phyloP scores from a whole-genome alignment of 139 green algal genomes.

The Chlamydomonas eustigma region DNA sequence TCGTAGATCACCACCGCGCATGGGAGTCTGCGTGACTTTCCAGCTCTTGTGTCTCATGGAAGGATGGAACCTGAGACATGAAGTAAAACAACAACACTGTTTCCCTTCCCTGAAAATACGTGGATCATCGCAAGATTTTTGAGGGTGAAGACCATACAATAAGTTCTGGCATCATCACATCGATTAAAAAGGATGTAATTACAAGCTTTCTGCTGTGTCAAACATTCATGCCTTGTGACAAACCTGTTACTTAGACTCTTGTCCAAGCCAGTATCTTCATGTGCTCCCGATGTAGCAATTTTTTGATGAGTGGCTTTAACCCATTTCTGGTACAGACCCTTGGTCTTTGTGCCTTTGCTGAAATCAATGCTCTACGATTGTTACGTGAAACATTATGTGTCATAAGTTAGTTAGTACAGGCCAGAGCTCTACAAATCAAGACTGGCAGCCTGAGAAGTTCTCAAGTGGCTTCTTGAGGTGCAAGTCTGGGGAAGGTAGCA shows the following conservation, averaged over 20 bases:
- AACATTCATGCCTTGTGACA: too few relatives aligned
- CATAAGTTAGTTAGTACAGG: background rate
- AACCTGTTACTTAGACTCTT: constrained; percentile 3
- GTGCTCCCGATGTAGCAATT: constrained; percentile 32
- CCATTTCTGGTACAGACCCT: constrained; percentile 68
- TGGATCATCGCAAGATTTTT: too few relatives aligned
- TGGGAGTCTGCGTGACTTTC: background rate
- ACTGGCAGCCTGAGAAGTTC: too few relatives aligned
- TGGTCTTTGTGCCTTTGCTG: background rate
- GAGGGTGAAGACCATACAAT: too few relatives aligned
- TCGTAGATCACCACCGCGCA: background rate
- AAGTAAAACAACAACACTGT: background rate
- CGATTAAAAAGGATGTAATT: too few relatives aligned
- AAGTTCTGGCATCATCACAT: too few relatives aligned
- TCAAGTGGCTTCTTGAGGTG: too few relatives aligned
- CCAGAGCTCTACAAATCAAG: too few relatives aligned
- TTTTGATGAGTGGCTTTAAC: constrained; percentile 51
- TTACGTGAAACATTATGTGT: background rate
- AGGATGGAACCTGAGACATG: constrained; percentile 3
- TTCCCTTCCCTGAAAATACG: too few relatives aligned
- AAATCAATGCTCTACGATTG: background rate
- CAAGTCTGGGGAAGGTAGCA: too few relatives aligned
- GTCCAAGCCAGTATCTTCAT: constrained; percentile 13
- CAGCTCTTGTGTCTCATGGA: constrained; percentile 14
- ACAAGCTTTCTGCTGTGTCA: too few relatives aligned